These are phyloP conservation scores for Aspergillus incahuasiensis DNA, from an alignment of 495 filamentous ascomycete genomes.

Conservation along the genomic window DNA sequence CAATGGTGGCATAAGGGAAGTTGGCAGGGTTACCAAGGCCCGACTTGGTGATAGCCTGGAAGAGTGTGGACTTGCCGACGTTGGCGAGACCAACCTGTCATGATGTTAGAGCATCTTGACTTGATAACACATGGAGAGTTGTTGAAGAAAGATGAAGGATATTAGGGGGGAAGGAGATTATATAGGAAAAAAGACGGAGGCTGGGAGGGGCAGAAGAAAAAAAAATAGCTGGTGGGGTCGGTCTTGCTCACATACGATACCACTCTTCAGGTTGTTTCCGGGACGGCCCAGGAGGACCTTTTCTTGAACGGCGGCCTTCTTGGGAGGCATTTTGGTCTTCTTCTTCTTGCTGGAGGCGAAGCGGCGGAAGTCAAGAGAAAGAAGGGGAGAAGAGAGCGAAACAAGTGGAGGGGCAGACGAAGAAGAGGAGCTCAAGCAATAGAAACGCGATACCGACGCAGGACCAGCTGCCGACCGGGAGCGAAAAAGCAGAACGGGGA, in stretches of 20 bases:
- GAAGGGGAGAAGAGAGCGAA: conserved; percentile 15
- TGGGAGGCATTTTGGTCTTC: conserved; percentile 48
- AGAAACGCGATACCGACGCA: conserved; percentile 34
- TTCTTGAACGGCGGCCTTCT: conserved; percentile 52
- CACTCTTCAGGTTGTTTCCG: conserved; percentile 98
- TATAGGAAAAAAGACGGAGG: conserved; percentile 18
- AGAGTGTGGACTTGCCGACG: conserved; percentile 98
- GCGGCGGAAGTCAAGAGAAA: conserved; percentile 34
- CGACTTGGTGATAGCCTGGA: conserved; percentile 99
- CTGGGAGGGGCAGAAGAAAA: conserved; percentile 29
- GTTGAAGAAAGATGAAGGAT: conserved; percentile 27
- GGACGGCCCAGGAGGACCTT: conserved; percentile 77
- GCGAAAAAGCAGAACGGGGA: conserved; percentile 33
- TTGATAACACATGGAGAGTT: conserved; percentile 9
- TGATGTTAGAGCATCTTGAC: conserved; percentile 12
- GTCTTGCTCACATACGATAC: conserved; percentile 81
- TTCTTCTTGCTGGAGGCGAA: conserved; percentile 45
- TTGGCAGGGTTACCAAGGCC: conserved; percentile 97
- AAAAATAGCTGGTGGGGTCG: conserved; percentile 36
- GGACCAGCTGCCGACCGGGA: conserved; percentile 48
- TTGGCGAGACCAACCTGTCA: conserved; percentile 94
- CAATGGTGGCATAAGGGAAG: conserved; percentile 98
- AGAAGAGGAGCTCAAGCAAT: conserved; percentile 19
- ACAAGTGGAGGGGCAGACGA: conserved; percentile 25
- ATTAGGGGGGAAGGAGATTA: conserved; percentile 18